Percentiles rank a stretch among this genome's conserved stretches.
These are phyloP conservation scores for Phytophthora podocarpi DNA, from an alignment of 352 stramenopile genomes.

Conservation along the genomic window DNA sequence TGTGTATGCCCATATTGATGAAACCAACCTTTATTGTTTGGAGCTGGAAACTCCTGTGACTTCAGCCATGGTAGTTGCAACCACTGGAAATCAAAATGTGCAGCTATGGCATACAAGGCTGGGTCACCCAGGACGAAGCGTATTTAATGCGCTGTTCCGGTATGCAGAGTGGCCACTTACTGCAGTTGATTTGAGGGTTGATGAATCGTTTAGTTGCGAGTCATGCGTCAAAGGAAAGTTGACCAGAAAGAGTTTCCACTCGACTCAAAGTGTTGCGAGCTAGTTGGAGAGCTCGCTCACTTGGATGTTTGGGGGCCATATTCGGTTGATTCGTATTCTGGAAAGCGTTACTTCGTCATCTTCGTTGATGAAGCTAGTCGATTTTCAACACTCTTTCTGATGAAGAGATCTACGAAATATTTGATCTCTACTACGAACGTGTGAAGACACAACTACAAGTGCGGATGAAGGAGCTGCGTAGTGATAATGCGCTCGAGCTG, in stretches of 20 bases:
- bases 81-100: background rate
- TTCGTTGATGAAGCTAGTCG: slow-evolving; percentile 27
- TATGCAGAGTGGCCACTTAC: background rate
- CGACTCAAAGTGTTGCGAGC: background rate
- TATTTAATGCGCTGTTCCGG: slow-evolving; percentile 9
- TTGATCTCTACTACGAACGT: slow-evolving; percentile 9
- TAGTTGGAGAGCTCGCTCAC: slow-evolving; percentile 17
- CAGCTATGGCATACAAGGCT: slow-evolving; percentile 1
- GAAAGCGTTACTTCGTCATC: slow-evolving; percentile 14
- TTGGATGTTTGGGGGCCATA: slow-evolving; percentile 27
- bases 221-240: slow-evolving; percentile 16
- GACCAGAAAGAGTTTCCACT: slow-evolving; percentile 8
- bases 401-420: slow-evolving; percentile 21
- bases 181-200: background rate
- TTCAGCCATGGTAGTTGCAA: background rate
- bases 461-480: slow-evolving; percentile 20
- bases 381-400: slow-evolving; percentile 12
- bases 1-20: slow-evolving; percentile 1
- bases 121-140: slow-evolving; percentile 5
- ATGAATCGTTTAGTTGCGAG: background rate
- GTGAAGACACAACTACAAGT: slow-evolving; percentile 18
- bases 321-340: slow-evolving; percentile 10
- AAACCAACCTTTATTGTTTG: slow-evolving; percentile 7
- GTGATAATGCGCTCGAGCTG: slow-evolving; percentile 18
- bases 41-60: background rate